phyloP scores from a whole-genome alignment of 2,329 filamentous ascomycete species.

The Neonectria hederae region DNA sequence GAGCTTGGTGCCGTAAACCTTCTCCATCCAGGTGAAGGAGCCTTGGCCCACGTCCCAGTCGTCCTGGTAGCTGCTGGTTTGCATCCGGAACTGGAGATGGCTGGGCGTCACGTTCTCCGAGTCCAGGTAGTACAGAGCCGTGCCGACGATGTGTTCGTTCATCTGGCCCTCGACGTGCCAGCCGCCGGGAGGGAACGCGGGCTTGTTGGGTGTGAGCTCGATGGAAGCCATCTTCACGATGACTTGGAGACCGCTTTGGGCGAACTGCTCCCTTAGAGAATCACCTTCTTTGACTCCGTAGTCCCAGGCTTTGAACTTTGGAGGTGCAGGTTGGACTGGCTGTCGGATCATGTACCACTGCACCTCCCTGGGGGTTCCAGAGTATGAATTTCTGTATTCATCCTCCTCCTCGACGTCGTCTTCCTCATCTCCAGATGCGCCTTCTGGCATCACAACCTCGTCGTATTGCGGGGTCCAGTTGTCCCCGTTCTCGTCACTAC shows the following conservation, averaged over 20 bases:
- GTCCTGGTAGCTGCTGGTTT: background rate
- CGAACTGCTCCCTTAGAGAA: conserved; percentile 19
- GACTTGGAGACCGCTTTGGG: conserved; percentile 54
- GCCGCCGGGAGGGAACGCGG: conserved; percentile 37
- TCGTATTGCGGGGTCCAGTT: conserved; percentile 21
- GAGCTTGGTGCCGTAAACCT: background rate
- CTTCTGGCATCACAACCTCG: background rate
- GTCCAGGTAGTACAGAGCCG: conserved; percentile 41
- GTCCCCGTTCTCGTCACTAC: conserved; percentile 21
- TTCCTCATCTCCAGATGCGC: background rate
- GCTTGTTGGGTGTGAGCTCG: conserved; percentile 7
- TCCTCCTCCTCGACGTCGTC: conserved; percentile 29
- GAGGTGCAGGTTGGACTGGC: conserved; percentile 22
- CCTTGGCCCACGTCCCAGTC: conserved; percentile 8
- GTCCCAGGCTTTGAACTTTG: conserved; percentile 51
- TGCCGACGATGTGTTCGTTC: conserved; percentile 43
- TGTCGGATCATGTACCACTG: conserved; percentile 7
- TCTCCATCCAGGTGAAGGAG: conserved; percentile 3
- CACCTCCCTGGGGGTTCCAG: background rate
- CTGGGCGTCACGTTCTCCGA: conserved; percentile 36
- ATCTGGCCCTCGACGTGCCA: conserved; percentile 42
- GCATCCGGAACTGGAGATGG: conserved; percentile 33
- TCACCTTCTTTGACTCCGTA: conserved; percentile 23
- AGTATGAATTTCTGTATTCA: background rate
- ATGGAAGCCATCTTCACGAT: conserved; percentile 65